Evolutionary conservation across 2,329 filamentous ascomycete species (phyloP), one percentile per base, ranked within the genome.

Genomic region (Fusarium mangiferae): DNA sequence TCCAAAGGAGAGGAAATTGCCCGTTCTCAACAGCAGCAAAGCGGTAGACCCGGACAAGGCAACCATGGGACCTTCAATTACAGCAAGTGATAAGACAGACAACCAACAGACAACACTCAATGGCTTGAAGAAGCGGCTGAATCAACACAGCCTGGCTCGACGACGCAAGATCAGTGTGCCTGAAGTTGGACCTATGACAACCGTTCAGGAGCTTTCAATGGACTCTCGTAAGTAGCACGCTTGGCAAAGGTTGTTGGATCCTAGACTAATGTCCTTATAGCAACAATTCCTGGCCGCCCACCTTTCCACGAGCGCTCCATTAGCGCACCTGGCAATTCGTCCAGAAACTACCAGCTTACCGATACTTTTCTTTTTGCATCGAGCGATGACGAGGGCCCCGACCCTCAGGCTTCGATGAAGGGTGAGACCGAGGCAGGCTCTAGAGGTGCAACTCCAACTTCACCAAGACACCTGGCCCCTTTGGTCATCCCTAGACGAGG

Each of bases 111-210:
- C 80, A 64, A 75, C 81, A 58, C 73, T 82, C 38, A 81, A 80
- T 41, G 83, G 84, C 44, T 81, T 90, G 57, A 85, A 87, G 67
- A 82, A 88, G 67, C 86, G 88, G 63, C 84, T 89, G 77, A 91
- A 89, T 79, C 88, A 90, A 75, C 87, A 88, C 77, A 88, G 85
- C 73, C 81, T 90, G 65, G 85, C 82, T 56, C 85, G 90, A 70
- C 86, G 90, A 75, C 87, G 90, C 72, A 93, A 93, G 78, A 84
- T 89, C 75, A 92, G 88, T 80, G 87, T 91, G 20, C 88, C 90
- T 15, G 91, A 93, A 70, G 81, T 92, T 55, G 90, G 89, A 5
- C 90, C 89, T 39, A 91, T 92, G 90, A 91, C 90, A 10, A 92
- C 90, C 4, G 90, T 92, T 20, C 90, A 92, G 72, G 91, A 92